phyloP scores from a whole-genome alignment of 768 basidiomycete species.

The Boletus rubescentipes region DNA sequence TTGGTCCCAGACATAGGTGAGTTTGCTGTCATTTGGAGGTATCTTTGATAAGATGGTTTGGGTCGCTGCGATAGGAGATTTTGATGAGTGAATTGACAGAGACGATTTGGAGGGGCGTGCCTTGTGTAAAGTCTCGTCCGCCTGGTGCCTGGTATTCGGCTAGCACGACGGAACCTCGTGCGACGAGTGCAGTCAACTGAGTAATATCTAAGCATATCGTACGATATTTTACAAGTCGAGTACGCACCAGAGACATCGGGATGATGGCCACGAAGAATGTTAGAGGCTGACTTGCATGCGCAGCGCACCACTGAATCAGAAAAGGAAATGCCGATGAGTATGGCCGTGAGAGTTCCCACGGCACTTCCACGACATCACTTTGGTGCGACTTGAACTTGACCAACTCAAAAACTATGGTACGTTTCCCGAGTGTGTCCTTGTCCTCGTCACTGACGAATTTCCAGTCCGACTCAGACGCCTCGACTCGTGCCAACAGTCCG shows the following conservation, averaged over 20 bases:
- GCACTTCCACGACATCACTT: slow-evolving; percentile 23
- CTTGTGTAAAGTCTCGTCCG: slow-evolving; percentile 86
- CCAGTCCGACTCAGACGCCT: slow-evolving; percentile 83
- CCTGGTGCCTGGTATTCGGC: slow-evolving; percentile 78
- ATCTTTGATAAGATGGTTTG: slow-evolving; percentile 93
- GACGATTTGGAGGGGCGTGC: slow-evolving; percentile 36
- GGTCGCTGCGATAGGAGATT: slow-evolving; percentile 51
- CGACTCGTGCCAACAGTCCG: slow-evolving; percentile 42
- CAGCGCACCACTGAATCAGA: background rate
- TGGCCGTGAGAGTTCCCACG: slow-evolving; percentile 21
- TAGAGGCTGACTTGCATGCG: background rate
- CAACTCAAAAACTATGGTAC: slow-evolving; percentile 31
- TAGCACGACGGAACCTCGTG: slow-evolving; percentile 75
- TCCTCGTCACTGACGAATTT: background rate
- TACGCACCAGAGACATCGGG: slow-evolving; percentile 29
- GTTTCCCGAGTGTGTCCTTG: slow-evolving; percentile 6
- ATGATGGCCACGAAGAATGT: background rate
- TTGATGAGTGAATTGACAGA: background rate
- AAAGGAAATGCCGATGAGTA: slow-evolving; percentile 19
- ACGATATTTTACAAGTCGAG: background rate
- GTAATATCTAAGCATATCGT: background rate
- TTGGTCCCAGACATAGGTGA: slow-evolving; percentile 89
- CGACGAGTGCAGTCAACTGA: slow-evolving; percentile 83
- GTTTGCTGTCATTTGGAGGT: slow-evolving; percentile 83
- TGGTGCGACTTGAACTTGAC: slow-evolving; percentile 6